A percentile compares a stretch with the other conserved stretches of the same genome.
phyloP scores from a whole-genome alignment of 305 asterid species.

The Rubia tinctorum region DNA sequence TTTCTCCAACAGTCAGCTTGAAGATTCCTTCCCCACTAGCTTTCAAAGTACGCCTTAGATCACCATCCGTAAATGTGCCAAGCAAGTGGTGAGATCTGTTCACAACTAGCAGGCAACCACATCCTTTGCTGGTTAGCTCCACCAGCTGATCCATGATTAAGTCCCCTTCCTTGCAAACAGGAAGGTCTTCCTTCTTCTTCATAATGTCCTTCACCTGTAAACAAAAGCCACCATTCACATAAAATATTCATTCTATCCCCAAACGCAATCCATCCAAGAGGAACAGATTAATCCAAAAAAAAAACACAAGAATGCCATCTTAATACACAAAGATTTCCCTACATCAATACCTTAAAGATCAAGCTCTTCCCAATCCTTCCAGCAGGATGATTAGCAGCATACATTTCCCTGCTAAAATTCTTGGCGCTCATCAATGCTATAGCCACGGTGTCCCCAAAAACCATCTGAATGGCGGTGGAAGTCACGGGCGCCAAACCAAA shows the following conservation, averaged over 20 bases:
- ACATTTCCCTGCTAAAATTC: conserved; percentile 72
- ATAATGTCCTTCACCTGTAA: conserved; percentile 85
- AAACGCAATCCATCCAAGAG: not conserved
- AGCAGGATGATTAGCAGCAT: conserved; percentile 89
- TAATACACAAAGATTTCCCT: too few relatives aligned
- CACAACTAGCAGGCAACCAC: conserved; percentile 89
- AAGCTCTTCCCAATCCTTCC: conserved; percentile 89
- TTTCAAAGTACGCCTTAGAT: conserved; percentile 83
- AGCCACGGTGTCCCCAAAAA: conserved; percentile 89
- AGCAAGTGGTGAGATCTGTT: conserved; percentile 54
- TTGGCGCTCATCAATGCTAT: conserved; percentile 84
- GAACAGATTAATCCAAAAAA: not conserved
- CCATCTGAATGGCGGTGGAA: conserved; percentile 96
- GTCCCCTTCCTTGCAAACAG: conserved; percentile 76
- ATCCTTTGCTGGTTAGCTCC: conserved; percentile 87
- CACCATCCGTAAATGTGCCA: conserved; percentile 94
- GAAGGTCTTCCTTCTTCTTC: conserved; percentile 84
- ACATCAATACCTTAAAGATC: conserved; percentile 64
- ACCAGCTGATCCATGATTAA: conserved; percentile 89
- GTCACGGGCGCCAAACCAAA: conserved; percentile 94
- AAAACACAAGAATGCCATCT: not conserved
- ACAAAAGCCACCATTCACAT: not conserved
- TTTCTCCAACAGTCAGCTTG: conserved; percentile 89
- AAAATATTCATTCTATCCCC: not conserved
- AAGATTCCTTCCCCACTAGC: conserved; percentile 87